A percentile compares a stretch with the other conserved stretches of the same genome.
Evolutionary conservation across 2,329 filamentous ascomycete genomes (phyloP).

Genomic region (Huntiella omanensis): DNA sequence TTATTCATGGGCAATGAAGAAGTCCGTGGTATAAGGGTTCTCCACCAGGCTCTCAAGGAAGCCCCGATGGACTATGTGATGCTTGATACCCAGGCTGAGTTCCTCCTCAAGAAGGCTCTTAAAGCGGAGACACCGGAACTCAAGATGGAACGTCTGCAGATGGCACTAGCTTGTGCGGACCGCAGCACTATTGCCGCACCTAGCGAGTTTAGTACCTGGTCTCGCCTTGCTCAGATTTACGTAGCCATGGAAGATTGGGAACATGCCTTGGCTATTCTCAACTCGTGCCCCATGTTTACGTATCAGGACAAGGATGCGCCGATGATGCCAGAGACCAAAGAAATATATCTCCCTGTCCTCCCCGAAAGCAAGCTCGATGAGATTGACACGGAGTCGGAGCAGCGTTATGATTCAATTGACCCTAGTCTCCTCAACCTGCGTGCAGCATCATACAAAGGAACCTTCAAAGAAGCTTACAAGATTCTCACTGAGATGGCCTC

Average conservation of each 20-base stretch:
- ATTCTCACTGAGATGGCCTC: constrained; percentile 90
- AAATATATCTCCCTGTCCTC: constrained; percentile 71
- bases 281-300: constrained; percentile 99
- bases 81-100: constrained; percentile 84
- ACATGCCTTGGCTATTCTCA: constrained; percentile 79
- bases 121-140: constrained; percentile 32
- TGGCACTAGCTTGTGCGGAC: constrained; percentile 86
- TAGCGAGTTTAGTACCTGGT: constrained; percentile 95
- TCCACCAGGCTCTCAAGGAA: constrained; percentile 77
- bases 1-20: constrained; percentile 92
- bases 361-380: constrained; percentile 84
- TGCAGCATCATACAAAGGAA: constrained; percentile 80
- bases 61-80: constrained; percentile 96
- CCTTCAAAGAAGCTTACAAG: constrained; percentile 85
- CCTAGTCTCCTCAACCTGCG: constrained; percentile 70
- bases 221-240: constrained; percentile 80
- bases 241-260: constrained; percentile 93
- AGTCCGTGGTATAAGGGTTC: constrained; percentile 75
- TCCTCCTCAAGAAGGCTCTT: constrained; percentile 67
- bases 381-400: constrained; percentile 78
- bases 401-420: constrained; percentile 73
- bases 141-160: constrained; percentile 51
- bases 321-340: constrained; percentile 78
- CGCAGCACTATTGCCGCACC: constrained; percentile 87
- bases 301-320: constrained; percentile 97